A percentile compares a stretch with the other conserved stretches of the same genome.
Evolutionary conservation across 305 asterid species (phyloP).

Genomic region (Fraxinus dipetala): DNA sequence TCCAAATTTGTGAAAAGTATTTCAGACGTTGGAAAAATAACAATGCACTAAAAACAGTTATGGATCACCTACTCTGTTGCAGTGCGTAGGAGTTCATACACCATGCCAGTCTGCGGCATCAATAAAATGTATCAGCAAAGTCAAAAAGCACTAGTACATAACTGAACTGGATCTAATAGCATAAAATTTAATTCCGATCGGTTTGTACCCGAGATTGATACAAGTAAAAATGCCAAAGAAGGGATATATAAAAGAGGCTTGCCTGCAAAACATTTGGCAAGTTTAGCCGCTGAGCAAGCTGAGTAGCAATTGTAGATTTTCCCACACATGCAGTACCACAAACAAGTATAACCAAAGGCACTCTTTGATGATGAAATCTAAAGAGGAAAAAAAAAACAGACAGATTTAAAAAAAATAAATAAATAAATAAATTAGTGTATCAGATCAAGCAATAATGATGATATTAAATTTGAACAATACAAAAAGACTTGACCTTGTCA

Average conservation of each 20-base stretch:
- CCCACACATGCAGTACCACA: conserved; percentile 99
- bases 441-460: conserved; percentile 16
- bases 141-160: conserved; percentile 23
- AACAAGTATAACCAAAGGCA: conserved; percentile 94
- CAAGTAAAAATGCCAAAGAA: background rate
- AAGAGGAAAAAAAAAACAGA: conserved; percentile 19
- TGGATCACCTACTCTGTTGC: conserved; percentile 79
- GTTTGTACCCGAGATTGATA: background rate
- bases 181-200: conserved; percentile 3
- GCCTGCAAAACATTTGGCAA: conserved; percentile 97
- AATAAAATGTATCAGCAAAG: conserved; percentile 19
- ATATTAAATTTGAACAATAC: conserved; percentile 17
- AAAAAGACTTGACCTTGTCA: conserved; percentile 67
- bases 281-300: conserved; percentile 93
- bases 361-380: conserved; percentile 97
- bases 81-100: conserved; percentile 90
- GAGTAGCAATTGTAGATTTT: conserved; percentile 96
- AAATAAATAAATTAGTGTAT: conserved; percentile 15
- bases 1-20: conserved; percentile 4
- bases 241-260: conserved; percentile 19
- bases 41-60: conserved; percentile 21
- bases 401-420: background rate
- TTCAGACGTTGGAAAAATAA: conserved; percentile 16
- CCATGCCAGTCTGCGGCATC: conserved; percentile 83
- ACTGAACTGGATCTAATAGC: conserved; percentile 4